These are phyloP conservation scores for Rhytidiadelphus loreus DNA, from an alignment of 225 moss, liverwort and hornwort genomes.

Conservation along the genomic window DNA sequence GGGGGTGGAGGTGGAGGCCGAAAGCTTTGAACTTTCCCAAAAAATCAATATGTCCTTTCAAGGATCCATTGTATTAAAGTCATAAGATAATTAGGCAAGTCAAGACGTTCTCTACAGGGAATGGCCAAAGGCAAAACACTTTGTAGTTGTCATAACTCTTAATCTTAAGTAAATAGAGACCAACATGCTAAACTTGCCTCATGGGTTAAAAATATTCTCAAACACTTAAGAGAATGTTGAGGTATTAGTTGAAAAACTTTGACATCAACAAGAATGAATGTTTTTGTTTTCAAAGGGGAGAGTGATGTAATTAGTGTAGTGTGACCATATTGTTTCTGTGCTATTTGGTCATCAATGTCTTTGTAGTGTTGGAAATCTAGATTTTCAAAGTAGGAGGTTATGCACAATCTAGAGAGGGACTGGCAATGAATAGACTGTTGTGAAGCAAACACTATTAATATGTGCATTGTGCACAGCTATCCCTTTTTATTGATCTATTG, in stretches of 20 bases:
- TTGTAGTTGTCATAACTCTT: background rate
- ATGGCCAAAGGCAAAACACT: background rate
- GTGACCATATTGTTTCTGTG: background rate
- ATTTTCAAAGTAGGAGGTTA: background rate
- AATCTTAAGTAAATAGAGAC: background rate
- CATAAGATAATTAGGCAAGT: background rate
- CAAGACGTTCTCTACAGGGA: accelerated
- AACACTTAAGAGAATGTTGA: background rate
- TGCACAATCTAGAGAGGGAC: background rate
- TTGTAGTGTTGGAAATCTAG: background rate
- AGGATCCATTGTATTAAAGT: background rate
- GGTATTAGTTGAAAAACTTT: background rate
- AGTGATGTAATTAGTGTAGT: background rate
- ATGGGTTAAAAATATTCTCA: accelerated
- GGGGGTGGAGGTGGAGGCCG: background rate
- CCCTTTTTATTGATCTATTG: background rate
- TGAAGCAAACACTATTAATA: background rate
- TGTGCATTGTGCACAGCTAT: background rate
- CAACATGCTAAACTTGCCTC: background rate
- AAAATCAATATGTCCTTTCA: background rate
- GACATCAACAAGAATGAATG: background rate
- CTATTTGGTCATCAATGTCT: background rate
- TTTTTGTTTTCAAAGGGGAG: background rate
- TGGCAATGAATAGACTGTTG: no score
- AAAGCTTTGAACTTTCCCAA: background rate